Conservation (phyloP, 164 flowering plant genomes). For the Berberis vulgaris region DNA sequence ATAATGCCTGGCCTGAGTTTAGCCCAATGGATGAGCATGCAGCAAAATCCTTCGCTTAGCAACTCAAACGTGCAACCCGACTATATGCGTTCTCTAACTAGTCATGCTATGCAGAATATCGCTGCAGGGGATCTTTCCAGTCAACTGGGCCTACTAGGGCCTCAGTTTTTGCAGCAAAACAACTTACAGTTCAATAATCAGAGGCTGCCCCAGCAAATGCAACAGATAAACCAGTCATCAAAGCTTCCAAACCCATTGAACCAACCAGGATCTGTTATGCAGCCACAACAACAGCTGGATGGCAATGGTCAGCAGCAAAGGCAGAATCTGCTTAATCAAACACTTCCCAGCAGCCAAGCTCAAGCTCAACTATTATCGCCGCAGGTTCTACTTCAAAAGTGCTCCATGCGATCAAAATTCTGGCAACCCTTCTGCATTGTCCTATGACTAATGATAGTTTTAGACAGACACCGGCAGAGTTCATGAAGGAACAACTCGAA, state of each 20-base stretch:
- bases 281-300: constrained; percentile 52
- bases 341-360: constrained; percentile 35
- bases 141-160: constrained; percentile 50
- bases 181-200: constrained; percentile 48
- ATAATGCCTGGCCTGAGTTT: constrained; percentile 64
- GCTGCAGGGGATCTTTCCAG: constrained; percentile 60
- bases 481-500: no score
- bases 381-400: constrained; percentile 30
- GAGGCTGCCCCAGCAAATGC: constrained; percentile 46
- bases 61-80: constrained; percentile 56
- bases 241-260: constrained; percentile 39
- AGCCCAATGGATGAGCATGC: constrained; percentile 97
- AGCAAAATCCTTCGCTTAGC: constrained; percentile 50
- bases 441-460: constrained; percentile 24
- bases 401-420: constrained; percentile 29
- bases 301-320: constrained; percentile 49
- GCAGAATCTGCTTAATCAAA: constrained; percentile 47
- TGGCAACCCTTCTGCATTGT: constrained; percentile 26
- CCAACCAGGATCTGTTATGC: constrained; percentile 36
- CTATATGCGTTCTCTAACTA: constrained; percentile 40
- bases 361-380: constrained; percentile 53
- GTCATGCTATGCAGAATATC: constrained; percentile 43
- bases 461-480: no score
- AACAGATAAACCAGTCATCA: constrained; percentile 58
- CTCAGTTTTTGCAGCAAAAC: constrained; percentile 57